Base-by-base conservation (phyloP, 768 basidiomycete species). In the Trametes elegans region DNA sequence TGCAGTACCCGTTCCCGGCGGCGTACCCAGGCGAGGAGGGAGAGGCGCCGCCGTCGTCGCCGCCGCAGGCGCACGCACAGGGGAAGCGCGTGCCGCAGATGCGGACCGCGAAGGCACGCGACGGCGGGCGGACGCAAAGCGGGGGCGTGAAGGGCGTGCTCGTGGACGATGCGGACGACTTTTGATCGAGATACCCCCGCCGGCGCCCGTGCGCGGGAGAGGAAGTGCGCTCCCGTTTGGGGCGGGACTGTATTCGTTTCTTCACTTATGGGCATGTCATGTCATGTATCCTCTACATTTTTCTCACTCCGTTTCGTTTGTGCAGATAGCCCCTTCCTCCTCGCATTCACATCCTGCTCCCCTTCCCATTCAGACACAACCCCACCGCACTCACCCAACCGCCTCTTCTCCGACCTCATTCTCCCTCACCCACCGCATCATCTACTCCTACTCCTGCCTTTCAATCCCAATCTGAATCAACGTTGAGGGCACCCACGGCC, bases 61-160 rank as follows among this genome's bases (percentile, higher is more conserved):
- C 55, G 40, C 59, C 58, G 26, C 36, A 32, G 45, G 42, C 51
- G 34, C 49, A 51, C 10, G 34, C 57, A 46, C 39, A 49, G 48
- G 60, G 61, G n/a, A 67, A 65, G 64, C 66, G 68, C 29, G 63
- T 71, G 59, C 74, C 71, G 54, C 75, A 86, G 71, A 88, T 90
- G 87, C 84, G 88, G 64, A 84, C 79, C 3, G 79, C 84, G 24
- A 79, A 86, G 36, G 90, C 84, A 43, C 76, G 88, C 53, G 87
- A 91, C 68, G 89, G 90, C 3, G 90, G 90, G 34, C 75, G 89
- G 62, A 92, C 90, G 58, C 87, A 90, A 73, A 92, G 89, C 64
- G 89, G 89, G 2, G 90, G 90, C n/a, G 87, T 92, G 27, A 85
- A 82, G 64, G 90, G 86, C 10, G 76, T 90, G 42, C 80, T 60